A percentile compares a stretch with the other conserved stretches of the same genome.
Evolutionary conservation across 73 alveolate species (phyloP).

Genomic region (Paramecium biaurelia): DNA sequence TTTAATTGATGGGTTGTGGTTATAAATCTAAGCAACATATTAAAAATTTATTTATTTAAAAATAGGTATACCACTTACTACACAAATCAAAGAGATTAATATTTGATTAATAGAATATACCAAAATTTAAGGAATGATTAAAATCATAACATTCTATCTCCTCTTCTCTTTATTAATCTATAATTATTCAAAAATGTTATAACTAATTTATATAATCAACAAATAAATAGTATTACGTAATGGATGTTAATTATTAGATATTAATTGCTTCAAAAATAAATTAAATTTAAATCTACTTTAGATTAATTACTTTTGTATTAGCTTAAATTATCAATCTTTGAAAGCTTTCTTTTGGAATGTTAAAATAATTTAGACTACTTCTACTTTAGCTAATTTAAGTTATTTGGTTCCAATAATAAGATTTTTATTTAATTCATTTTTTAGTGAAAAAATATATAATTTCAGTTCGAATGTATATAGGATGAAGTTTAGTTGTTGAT

Average conservation of each 20-base stretch:
- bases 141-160: no score
- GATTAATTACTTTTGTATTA: no score
- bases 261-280: no score
- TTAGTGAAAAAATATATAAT: background rate
- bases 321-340: background rate
- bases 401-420: background rate
- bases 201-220: no score
- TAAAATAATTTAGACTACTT: background rate
- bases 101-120: background rate
- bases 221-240: no score
- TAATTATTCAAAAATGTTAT: no score
- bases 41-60: background rate
- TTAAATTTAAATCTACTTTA: no score
- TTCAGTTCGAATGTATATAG: background rate
- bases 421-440: background rate
- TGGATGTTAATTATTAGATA: no score
- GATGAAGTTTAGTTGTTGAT: background rate
- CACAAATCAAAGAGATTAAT: background rate
- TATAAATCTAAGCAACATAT: constrained; percentile 2
- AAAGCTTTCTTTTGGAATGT: background rate
- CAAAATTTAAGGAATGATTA: background rate
- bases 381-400: no score
- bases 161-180: background rate
- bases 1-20: background rate
- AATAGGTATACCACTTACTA: background rate